Evolutionary conservation across 352 stramenopile genomes (phyloP), one percentile per base, ranked within the genome.

Genomic region (Peronospora belbahrii): DNA sequence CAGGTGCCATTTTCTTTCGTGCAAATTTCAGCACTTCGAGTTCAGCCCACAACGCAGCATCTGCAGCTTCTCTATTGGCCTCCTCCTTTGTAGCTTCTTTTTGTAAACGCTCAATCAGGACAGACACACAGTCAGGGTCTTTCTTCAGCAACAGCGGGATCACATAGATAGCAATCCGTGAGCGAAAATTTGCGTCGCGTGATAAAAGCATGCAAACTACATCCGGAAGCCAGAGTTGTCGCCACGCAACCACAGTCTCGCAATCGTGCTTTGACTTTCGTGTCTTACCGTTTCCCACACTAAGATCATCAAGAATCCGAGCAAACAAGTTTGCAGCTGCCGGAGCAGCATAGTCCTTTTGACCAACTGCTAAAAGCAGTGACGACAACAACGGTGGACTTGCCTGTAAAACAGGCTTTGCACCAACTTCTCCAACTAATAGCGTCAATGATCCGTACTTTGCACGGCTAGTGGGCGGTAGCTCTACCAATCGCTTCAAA

Each of bases 1-100:
- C 74, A 7, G 69, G 68, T 14, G 74, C 37, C 42, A 87, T 64
- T 33, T 67, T 67, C 56, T 86, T 88, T 31, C 80, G 71, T 9
- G 80, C 80, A 59, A 81, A 79, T 56, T 92, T 92, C 9, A 89
- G 57, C 5, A 89, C 67, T 43, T 89, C 77, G 13, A 92, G 61
- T 36, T 86, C 70, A 24, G 75, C 74, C 80, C 80, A 92, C 14
- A 89, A 45, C 4, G 49, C 47, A 23, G 74, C 59, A 53, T 88
- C 69, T 3, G 59, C 62, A 36, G 59, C 33, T 9, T 59, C 41
- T 38, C 6, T 7, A 30, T 55, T 35, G 10, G 28, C 24, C 1
- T 52, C 47, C 6, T 60, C 43, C 7, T 38, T 47, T 2, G 46
- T 58, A 32, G 40, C 49, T 50, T 65, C 44, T 1, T 40, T 18